Evolutionary conservation across 2,329 filamentous ascomycete genomes (phyloP), one percentile per base, ranked within the genome.

Genomic region (Trichoderma sp.): DNA sequence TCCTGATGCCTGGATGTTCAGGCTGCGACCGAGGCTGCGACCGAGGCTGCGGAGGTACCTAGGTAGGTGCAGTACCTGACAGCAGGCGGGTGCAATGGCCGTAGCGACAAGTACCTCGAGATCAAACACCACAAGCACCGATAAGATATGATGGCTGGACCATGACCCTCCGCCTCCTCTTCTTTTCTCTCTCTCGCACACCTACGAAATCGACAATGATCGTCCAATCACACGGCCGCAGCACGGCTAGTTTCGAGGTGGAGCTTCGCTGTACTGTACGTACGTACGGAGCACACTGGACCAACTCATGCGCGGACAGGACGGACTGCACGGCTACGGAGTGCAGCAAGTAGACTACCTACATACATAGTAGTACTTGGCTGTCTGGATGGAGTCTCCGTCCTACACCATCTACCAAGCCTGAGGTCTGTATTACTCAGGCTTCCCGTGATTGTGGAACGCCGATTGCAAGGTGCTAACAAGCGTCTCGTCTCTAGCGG

Each of bases 171-270:
- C 29, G 15, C 10, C 7, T 53, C 17, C n/a, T 34, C 53, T 35
- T 29, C 22, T 12, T 25, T 6, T n/a, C 61, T n/a, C 12, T 25
- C 10, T n/a, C 61, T n/a, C 12, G 19, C 34, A 7, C n/a, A 19
- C 39, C 37, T 34, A 13, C 27, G 34, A 19, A 45, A 48, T 42
- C 27, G 52, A 57, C 34, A 27, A 27, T 19, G n/a, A 35, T 34
- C n/a, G 39, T 45, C 61, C 61, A 65, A 65, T 65, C 61, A 65
- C 27, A 25, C 52, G 37, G 25, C 50, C n/a, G 35, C 52, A 57
- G 35, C 35, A 29, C 29, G 15, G 39, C 50, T n/a, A 42, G n/a
- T 52, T 32, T 64, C 61, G 60, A 64, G 48, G 50, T 64, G 61
- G 61, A n/a, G n/a, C n/a, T n/a, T n/a, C n/a, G n/a, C n/a, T n/a